A percentile compares a stretch with the other conserved stretches of the same genome.
phyloP scores from a whole-genome alignment of 768 basidiomycete genomes.

The Amylocystis lapponica region DNA sequence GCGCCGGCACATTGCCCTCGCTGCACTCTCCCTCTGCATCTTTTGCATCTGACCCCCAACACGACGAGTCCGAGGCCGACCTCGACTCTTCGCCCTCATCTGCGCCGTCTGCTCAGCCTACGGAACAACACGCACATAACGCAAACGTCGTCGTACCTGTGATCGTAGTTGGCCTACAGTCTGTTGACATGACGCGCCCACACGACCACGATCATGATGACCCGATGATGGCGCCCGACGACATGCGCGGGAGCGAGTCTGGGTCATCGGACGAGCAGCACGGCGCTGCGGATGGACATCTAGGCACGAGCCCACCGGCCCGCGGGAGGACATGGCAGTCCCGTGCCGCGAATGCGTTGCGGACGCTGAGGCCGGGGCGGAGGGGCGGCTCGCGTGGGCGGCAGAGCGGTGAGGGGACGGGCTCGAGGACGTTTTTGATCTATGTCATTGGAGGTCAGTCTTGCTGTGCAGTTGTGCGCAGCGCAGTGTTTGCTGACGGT shows the following conservation, averaged over 20 bases:
- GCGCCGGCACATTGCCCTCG: neutral
- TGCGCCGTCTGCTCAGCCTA: constrained; percentile 1
- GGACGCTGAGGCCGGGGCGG: constrained; percentile 36
- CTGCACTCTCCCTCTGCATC: neutral
- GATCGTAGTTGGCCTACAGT: constrained; percentile 79
- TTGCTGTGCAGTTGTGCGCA: neutral
- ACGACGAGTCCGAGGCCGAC: neutral
- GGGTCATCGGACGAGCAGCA: constrained; percentile 4
- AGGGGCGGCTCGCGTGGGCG: constrained; percentile 12
- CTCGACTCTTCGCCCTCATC: constrained; percentile 3
- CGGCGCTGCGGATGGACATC: constrained; percentile 6
- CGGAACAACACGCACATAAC: too few relatives aligned
- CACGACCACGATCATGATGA: constrained; percentile 15
- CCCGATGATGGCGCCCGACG: constrained; percentile 10
- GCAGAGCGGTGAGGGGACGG: constrained; percentile 19
- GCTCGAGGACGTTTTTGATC: constrained; percentile 77
- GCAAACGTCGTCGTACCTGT: constrained; percentile 61
- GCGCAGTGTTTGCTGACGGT: constrained; percentile 4
- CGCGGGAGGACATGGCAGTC: constrained; percentile 49
- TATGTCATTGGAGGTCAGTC: constrained; percentile 79
- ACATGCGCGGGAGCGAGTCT: constrained; percentile 6
- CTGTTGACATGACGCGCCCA: constrained; percentile 44
- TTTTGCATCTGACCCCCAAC: neutral
- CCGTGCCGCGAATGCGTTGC: constrained; percentile 57
- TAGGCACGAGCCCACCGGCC: constrained; percentile 13